phyloP scores from a whole-genome alignment of 2,329 filamentous ascomycete species.

The Pseudogymnoascus sp. region DNA sequence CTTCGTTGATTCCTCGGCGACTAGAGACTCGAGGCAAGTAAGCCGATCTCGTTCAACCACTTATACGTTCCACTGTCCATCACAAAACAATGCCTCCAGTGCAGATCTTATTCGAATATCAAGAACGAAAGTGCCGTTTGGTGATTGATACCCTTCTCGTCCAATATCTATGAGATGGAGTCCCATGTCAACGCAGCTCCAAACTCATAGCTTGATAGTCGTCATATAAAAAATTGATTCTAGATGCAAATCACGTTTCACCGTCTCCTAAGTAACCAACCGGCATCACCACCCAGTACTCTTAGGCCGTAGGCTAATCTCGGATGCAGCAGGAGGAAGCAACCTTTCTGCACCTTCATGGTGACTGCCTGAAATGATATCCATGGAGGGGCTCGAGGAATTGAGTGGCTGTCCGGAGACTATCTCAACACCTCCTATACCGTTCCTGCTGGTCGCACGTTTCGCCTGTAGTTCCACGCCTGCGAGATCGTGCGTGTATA shows the following conservation, averaged over 20 bases:
- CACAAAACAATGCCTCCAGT: neutral
- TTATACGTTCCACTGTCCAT: neutral
- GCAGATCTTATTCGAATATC: neutral
- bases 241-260: neutral
- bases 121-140: neutral
- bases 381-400: neutral
- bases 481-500: slow-evolving; percentile 2
- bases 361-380: neutral
- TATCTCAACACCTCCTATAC: neutral
- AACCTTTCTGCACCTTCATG: neutral
- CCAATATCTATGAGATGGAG: neutral
- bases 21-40: neutral
- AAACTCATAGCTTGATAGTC: neutral
- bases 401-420: neutral
- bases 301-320: neutral
- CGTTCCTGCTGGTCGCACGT: neutral
- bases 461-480: neutral
- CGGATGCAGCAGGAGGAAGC: neutral
- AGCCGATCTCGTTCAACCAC: neutral
- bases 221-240: neutral
- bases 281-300: neutral
- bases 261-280: neutral
- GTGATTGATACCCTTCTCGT: neutral
- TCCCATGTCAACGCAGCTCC: neutral
- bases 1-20: neutral